Base-by-base conservation (phyloP, 1,284 basidiomycete genomes). In the Chalciporus sp. region DNA sequence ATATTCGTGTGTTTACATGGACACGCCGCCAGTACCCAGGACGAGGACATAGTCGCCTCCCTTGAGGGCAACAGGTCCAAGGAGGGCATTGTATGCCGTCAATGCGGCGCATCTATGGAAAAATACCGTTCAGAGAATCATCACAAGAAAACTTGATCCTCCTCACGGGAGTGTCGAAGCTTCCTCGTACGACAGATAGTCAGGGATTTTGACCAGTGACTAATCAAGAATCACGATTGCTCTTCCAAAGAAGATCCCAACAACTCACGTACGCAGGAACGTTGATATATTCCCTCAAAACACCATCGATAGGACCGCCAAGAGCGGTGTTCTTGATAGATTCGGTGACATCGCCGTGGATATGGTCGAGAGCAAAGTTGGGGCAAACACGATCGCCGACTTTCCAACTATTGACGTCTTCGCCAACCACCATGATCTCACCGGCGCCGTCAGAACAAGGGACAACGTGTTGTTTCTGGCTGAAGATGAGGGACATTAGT, bases 371-470 rank as follows among this genome's bases (percentile, higher is more conserved):
- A 6, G 69, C 59, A 58, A 82, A 78, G 60, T 77, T 78, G 4
- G 75, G 69, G 47, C 73, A 78, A 51, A 86, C 82, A 17, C 82
- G 78, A 62, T 87, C 83, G 11, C 85, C 84, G 3, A 67, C 56
- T 54, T 76, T 76, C 76, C 76, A 85, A 11, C 67, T 64, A 31
- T 65, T 76, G n/a, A 84, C 82, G 12, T 75, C 75, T 35, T 71
- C 67, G 5, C 85, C 85, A 17, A 85, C 64, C 3, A 76, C 73
- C 37, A 84, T 67, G 45, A 88, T 72, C 61, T 85, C 81, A 9
- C 86, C 85, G 14, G 86, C 84, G 57, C 80, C 76, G 60, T 88
- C 86, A 5, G 84, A 86, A 63, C 76, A 73, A 1, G 84, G 83
- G 14, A 85, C 73, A 3, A 78, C 58, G 39, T 79, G 65, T 4